Evolutionary conservation across 2,329 filamentous ascomycete species (phyloP), one percentile per base, ranked within the genome.

Genomic region (Pyrenochaeta sp.): DNA sequence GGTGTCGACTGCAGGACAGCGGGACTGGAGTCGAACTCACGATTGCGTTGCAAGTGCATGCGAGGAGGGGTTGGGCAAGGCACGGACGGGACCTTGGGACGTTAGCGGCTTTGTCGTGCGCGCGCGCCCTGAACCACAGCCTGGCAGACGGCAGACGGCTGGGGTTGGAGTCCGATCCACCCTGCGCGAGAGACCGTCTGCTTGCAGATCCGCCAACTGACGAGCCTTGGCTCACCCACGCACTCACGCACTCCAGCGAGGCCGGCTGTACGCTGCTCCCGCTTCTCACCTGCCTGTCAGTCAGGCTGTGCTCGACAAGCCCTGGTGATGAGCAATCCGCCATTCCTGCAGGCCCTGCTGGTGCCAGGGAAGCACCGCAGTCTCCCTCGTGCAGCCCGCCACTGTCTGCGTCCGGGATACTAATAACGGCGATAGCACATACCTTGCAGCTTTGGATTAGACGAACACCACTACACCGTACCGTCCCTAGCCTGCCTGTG

Each of bases 31-130:
- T 61, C 65, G 62, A 66, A 65, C 60, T 61, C 58, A 64, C 64
- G 65, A 65, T 66, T 71, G 65, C 64, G 67, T 65, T 62, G 68
- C 66, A 66, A 66, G 58, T 60, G 67, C 65, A 72, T 68, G 71
- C 71, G 66, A 71, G 65, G 65, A 66, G 63, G 61, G 64, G 61
- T 56, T 62, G 66, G 19, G 62, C 59, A 63, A 62, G 64, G 62
- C 66, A 68, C 66, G 63, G 60, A 58, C 64, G 56, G 59, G 51
- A 62, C 58, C 49, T 59, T 69, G 56, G 59, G 51, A 62, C 58
- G 46, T 59, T 69, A 68, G 69, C 65, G 65, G 65, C 71, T 67
- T 68, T 66, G 66, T 71, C 55, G 59, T 61, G 64, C 70, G 28
- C 56, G 60, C 56, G 63, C 61, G 62, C 62, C 65, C 61, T 62